A percentile compares a stretch with the other conserved stretches of the same genome.
These are phyloP conservation scores for Rhodotorula sp. DNA, from an alignment of 1,284 basidiomycete species.

Conservation along the genomic window DNA sequence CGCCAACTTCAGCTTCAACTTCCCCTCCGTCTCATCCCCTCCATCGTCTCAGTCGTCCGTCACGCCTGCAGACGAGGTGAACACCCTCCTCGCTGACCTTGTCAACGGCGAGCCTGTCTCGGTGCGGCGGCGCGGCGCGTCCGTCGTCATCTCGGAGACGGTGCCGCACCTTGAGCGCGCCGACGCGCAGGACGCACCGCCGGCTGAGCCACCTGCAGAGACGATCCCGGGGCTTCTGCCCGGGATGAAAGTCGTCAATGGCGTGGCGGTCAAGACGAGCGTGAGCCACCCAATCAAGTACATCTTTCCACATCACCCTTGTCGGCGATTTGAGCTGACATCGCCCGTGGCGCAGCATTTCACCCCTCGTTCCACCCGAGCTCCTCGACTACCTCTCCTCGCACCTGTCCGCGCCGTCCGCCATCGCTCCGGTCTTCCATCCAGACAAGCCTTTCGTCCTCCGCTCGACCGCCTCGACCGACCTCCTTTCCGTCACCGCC, in stretches of 20 bases:
- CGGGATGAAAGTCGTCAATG: slow-evolving; percentile 36
- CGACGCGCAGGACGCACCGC: neutral
- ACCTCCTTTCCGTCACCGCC: slow-evolving; percentile 28
- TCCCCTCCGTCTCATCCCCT: neutral
- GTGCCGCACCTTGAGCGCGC: neutral
- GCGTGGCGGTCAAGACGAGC: slow-evolving; percentile 43
- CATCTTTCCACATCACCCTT: neutral
- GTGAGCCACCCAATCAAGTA: slow-evolving; percentile 45
- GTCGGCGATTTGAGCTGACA: neutral
- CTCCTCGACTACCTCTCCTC: slow-evolving; percentile 24
- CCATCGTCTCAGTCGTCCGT: neutral
- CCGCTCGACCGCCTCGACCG: slow-evolving; percentile 12
- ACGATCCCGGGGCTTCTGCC: slow-evolving; percentile 12
- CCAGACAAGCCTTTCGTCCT: slow-evolving; percentile 24
- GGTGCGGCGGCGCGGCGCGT: neutral
- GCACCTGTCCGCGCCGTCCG: neutral
- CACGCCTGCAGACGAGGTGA: neutral
- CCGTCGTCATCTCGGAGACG: slow-evolving; percentile 10
- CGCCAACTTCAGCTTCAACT: slow-evolving; percentile 16
- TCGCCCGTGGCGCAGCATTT: slow-evolving; percentile 25
- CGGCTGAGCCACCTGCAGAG: neutral
- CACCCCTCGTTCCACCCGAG: slow-evolving; percentile 44
- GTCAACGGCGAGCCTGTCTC: slow-evolving; percentile 15
- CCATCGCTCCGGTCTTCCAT: neutral
- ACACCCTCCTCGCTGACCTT: slow-evolving; percentile 12